These are phyloP conservation scores for Fraxinus pennsylvanica DNA, from an alignment of 257 asterid species.

Conservation along the genomic window DNA sequence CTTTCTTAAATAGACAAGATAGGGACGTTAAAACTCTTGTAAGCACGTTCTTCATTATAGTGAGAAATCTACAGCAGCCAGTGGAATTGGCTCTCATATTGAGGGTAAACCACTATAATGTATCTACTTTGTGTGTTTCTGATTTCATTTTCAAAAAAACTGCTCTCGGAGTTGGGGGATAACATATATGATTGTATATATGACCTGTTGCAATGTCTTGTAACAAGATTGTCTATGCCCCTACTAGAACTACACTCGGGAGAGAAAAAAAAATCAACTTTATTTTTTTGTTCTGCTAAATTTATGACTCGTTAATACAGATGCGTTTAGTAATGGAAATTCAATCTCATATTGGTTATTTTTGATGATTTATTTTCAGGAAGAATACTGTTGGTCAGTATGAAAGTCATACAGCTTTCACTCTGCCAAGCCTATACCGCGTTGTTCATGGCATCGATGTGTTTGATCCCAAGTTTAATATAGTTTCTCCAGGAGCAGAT, in stretches of 20 bases:
- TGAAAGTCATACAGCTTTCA: slow-evolving; percentile 84
- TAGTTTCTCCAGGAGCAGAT: slow-evolving; percentile 98
- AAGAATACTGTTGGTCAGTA: slow-evolving; percentile 91
- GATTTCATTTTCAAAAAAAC: not conserved
- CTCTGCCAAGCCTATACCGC: slow-evolving; percentile 88
- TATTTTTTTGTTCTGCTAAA: not conserved
- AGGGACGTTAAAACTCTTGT: not conserved
- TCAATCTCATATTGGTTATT: not conserved
- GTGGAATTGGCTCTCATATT: not conserved
- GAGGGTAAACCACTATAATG: not conserved
- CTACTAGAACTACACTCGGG: not conserved
- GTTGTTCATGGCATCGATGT: slow-evolving; percentile 97
- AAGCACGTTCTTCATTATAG: not conserved
- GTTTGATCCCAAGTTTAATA: slow-evolving; percentile 96
- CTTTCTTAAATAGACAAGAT: not conserved
- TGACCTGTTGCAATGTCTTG: not conserved
- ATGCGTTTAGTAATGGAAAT: not conserved
- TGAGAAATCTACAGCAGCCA: not conserved
- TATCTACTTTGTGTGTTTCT: not conserved
- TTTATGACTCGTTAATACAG: not conserved
- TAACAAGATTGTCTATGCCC: not conserved
- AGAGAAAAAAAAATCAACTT: not conserved
- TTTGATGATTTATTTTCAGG: slow-evolving; percentile 47
- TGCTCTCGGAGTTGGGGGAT: not conserved
- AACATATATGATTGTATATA: not conserved